Evolutionary conservation across 2,329 filamentous ascomycete genomes (phyloP), one percentile per base, ranked within the genome.

Genomic region (Microsporum ferrugineum): DNA sequence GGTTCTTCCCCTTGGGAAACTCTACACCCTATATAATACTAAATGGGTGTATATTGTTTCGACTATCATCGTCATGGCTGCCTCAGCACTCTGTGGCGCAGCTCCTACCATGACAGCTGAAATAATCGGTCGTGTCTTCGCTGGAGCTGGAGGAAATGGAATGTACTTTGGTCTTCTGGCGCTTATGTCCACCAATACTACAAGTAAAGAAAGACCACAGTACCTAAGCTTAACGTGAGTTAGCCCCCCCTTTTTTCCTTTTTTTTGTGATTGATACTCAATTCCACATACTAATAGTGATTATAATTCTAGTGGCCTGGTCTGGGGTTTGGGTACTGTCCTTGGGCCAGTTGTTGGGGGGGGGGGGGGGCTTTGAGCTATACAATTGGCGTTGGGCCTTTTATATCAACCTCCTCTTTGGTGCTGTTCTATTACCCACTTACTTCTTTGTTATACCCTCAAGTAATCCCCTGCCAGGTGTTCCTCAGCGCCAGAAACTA

Each of bases 341-440:
- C 65, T 75, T 0, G 75, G 74, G 2, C 75, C 73, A 0, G 65
- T 76, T 58, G 68, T 77, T 45, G 75, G n/a, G n/a, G n/a, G n/a
- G n/a, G n/a, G n/a, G 74, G 3, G 73, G 73, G 27, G 70, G 65
- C 2, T 73, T 75, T 60, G 61, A 66, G 10, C 65, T 67, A 29
- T 65, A 61, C 38, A 55, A 59, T 8, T 70, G 67, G 10, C 68
- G 63, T 5, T 75, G 72, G 72, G 34, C 59, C 60, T 62, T 66
- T 66, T 85, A 85, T 65, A 78, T 84, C 70, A 84, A 84, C 65
- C 71, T 83, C 0, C 65, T 74, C 31, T 69, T 79, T 55, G 72
- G 78, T 0, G 80, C 72, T n/a, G 65, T 75, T 6, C 69, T 73
- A 31, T 67, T 73, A 4, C 75, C 79, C 0, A 71, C 75, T 23